Percentiles rank a stretch among this genome's conserved stretches.
phyloP scores from a whole-genome alignment of 352 stramenopile genomes.

The Phytophthora megakarya region DNA sequence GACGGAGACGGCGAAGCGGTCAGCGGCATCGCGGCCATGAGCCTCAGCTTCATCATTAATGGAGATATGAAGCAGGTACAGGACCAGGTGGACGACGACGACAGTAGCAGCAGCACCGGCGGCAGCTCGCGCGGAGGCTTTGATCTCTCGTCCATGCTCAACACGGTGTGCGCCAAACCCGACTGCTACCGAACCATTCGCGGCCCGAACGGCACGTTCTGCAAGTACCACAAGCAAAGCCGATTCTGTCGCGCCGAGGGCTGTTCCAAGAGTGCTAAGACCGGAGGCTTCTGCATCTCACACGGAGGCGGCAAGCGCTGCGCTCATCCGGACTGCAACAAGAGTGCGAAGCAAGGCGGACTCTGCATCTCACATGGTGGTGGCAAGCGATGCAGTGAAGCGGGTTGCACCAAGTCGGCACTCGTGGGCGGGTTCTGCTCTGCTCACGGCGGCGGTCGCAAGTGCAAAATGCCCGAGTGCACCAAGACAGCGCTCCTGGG shows the following conservation, averaged over 20 bases:
- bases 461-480: conserved; percentile 74
- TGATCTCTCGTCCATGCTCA: conserved; percentile 73
- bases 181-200: conserved; percentile 83
- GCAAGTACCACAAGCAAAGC: conserved; percentile 87
- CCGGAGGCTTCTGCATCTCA: conserved; percentile 74
- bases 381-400: conserved; percentile 79
- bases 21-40: conserved; percentile 76
- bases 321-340: conserved; percentile 73
- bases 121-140: conserved; percentile 43
- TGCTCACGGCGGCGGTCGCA: conserved; percentile 75
- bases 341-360: conserved; percentile 84
- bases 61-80: conserved; percentile 45
- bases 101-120: conserved; percentile 38
- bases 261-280: conserved; percentile 83
- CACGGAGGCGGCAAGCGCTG: conserved; percentile 78
- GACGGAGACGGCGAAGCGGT: conserved; percentile 45
- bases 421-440: conserved; percentile 86
- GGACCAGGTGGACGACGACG: conserved; percentile 34
- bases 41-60: conserved; percentile 87
- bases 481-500: conserved; percentile 80
- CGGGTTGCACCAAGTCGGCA: conserved; percentile 78
- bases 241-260: conserved; percentile 73
- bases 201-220: conserved; percentile 68
- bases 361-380: conserved; percentile 84
- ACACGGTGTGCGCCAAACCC: conserved; percentile 77